Conservation (phyloP, 345 rosid species). For the Sisymbrium altissimum region DNA sequence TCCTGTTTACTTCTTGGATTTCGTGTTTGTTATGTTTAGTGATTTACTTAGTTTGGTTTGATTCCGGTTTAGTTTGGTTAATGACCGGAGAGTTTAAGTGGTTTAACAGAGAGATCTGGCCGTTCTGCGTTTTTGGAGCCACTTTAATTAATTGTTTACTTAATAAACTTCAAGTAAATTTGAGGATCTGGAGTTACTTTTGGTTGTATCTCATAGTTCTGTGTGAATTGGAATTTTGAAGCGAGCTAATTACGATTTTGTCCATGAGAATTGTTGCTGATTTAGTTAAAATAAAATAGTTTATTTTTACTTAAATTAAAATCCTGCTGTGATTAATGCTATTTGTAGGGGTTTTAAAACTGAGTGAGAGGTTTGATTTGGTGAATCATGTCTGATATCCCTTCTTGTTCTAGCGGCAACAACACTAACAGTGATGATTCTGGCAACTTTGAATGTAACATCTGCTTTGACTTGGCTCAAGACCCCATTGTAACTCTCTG, state of each 20-base stretch:
- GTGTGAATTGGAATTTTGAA: too few species aligned
- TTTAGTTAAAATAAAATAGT: background rate
- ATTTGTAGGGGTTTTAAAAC: conserved; percentile 12
- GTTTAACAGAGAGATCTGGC: conserved; percentile 32
- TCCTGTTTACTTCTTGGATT: background rate
- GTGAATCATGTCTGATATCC: conserved; percentile 61
- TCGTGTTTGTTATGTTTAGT: conserved; percentile 1
- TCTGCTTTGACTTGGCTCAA: conserved; percentile 97
- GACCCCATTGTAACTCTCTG: conserved; percentile 97
- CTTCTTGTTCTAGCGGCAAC: conserved; percentile 52
- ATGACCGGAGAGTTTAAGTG: conserved; percentile 14
- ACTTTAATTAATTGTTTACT: background rate
- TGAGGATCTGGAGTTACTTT: too few species aligned
- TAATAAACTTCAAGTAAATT: background rate
- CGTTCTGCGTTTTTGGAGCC: background rate
- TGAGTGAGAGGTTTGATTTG: conserved; percentile 37
- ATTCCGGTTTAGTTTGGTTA: background rate
- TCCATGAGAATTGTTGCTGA: background rate
- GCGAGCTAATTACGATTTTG: too few species aligned
- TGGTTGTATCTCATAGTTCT: too few species aligned
- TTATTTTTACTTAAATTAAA: background rate
- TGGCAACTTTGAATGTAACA: conserved; percentile 91
- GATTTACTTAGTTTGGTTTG: background rate
- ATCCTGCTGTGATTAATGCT: background rate
- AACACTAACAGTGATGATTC: conserved; percentile 59